Conservation (phyloP, 192 early-diverging fungal species). For the Coemansia sp. region DNA sequence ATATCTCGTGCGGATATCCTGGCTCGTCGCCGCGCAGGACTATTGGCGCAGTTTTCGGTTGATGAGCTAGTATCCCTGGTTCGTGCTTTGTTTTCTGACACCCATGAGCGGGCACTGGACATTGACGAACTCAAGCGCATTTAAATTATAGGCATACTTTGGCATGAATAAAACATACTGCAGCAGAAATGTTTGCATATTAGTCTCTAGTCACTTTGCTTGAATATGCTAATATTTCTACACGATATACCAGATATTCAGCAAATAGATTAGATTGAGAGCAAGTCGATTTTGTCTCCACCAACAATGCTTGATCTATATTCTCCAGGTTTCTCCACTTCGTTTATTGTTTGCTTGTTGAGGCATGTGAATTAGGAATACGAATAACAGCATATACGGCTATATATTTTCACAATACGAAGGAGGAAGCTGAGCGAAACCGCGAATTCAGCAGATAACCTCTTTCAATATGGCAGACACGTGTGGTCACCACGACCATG, state of each 20-base stretch:
- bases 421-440: background rate
- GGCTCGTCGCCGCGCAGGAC: conserved; percentile 39
- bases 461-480: background rate
- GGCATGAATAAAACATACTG: too few relatives aligned
- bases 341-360: conserved; percentile 1
- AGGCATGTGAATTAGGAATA: background rate
- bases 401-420: background rate
- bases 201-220: too few relatives aligned
- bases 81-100: conserved; percentile 37
- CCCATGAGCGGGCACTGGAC: conserved; percentile 29
- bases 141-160: background rate
- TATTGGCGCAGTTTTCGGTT: conserved; percentile 25
- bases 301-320: background rate
- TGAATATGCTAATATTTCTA: too few relatives aligned
- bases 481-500: background rate
- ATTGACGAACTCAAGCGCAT: conserved; percentile 21
- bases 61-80: conserved; percentile 33
- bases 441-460: background rate
- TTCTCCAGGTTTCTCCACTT: background rate
- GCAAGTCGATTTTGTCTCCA: background rate
- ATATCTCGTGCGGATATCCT: conserved; percentile 46
- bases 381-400: background rate
- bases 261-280: background rate
- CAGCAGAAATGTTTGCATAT: too few relatives aligned
- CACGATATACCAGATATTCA: too few relatives aligned